A percentile compares a stretch with the other conserved stretches of the same genome.
These are phyloP conservation scores for Phytophthora sansomeana DNA, from an alignment of 352 stramenopile species.

Conservation along the genomic window DNA sequence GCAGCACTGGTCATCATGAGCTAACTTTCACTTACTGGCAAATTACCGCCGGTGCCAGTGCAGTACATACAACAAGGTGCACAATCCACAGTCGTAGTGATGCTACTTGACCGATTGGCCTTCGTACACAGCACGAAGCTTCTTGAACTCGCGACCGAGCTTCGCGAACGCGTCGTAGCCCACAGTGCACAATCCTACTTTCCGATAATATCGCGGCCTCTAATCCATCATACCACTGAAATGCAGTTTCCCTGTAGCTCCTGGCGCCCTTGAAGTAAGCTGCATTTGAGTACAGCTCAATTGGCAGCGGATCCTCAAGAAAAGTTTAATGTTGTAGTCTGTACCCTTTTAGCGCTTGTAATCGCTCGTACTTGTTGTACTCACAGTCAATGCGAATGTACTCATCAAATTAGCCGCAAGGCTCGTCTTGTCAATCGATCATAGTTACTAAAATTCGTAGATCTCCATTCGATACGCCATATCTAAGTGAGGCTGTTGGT, in stretches of 20 bases:
- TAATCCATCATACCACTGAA: no score
- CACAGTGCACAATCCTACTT: constrained; percentile 94
- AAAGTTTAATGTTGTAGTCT: constrained; percentile 69
- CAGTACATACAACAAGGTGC: constrained; percentile 96
- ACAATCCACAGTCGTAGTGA: constrained; percentile 94
- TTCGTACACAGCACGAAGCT: constrained; percentile 95
- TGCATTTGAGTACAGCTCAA: constrained; percentile 63
- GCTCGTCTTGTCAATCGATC: constrained; percentile 92
- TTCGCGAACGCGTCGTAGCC: constrained; percentile 93
- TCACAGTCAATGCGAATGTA: constrained; percentile 94
- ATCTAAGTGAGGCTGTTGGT: constrained; percentile 91
- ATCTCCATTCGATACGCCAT: no score
- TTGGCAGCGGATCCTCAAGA: constrained; percentile 65
- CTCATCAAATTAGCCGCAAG: constrained; percentile 93
- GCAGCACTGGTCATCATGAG: constrained; percentile 96
- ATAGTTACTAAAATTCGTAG: no score
- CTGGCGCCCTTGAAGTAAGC: constrained; percentile 90
- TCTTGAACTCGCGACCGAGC: constrained; percentile 96
- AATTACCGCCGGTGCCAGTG: constrained; percentile 96
- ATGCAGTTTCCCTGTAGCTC: constrained; percentile 94
- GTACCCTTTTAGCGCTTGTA: constrained; percentile 71
- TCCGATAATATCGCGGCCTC: constrained; percentile 96
- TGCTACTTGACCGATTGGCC: constrained; percentile 94
- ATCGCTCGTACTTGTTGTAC: constrained; percentile 93
- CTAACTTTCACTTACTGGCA: constrained; percentile 93